Conservation (phyloP, 345 rosid species). For the Linum trigynum region DNA sequence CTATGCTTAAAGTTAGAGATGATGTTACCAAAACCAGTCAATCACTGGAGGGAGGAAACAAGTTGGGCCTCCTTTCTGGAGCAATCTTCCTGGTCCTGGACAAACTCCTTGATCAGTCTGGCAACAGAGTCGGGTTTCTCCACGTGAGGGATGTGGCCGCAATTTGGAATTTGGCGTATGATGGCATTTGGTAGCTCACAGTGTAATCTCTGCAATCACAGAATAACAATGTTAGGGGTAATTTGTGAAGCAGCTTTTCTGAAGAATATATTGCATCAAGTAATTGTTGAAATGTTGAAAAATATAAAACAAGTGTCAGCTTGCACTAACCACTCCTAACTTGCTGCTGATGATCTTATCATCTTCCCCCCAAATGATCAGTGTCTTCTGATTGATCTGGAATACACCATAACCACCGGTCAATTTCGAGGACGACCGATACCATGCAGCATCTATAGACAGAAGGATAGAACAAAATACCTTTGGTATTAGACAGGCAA, state of each 20-base stretch:
- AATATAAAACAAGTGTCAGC: neutral
- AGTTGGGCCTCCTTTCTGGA: too few relatives aligned
- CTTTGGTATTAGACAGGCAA: conserved; percentile 47
- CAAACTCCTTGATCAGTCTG: conserved; percentile 44
- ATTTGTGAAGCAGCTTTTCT: neutral
- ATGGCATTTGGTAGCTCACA: conserved; percentile 49
- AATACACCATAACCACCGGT: conserved; percentile 1
- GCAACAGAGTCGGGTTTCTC: conserved; percentile 51
- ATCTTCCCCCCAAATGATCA: conserved; percentile 55
- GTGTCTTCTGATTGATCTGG: conserved; percentile 58
- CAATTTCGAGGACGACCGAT: neutral
- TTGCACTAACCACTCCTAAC: conserved; percentile 47
- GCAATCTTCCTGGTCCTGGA: too few relatives aligned
- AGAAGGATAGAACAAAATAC: conserved; percentile 17
- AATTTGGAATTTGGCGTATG: conserved; percentile 39
- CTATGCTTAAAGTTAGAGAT: too few relatives aligned
- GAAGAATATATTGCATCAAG: neutral
- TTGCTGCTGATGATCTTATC: conserved; percentile 62
- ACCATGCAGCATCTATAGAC: neutral
- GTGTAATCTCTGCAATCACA: conserved; percentile 42
- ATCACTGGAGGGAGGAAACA: too few relatives aligned
- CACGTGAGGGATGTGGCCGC: conserved; percentile 75
- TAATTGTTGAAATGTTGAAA: neutral
- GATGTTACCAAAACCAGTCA: too few relatives aligned
- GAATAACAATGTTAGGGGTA: neutral